phyloP scores from a whole-genome alignment of 495 filamentous ascomycete genomes.

The Penicillium pulvis region DNA sequence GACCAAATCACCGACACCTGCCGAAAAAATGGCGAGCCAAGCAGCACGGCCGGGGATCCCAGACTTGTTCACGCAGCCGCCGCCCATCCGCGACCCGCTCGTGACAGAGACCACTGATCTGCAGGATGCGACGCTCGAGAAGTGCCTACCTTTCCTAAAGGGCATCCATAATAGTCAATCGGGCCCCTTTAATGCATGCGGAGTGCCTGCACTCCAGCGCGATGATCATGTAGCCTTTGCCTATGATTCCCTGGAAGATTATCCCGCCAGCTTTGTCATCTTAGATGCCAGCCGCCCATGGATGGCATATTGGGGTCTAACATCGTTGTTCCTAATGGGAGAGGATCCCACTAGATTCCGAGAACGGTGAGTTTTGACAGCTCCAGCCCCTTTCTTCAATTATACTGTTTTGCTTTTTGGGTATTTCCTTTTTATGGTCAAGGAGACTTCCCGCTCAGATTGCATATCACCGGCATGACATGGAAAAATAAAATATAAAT shows the following conservation, averaged over 20 bases:
- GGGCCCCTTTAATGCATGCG: constrained; percentile 61
- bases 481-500: not conserved
- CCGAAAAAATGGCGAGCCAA: constrained; percentile 18
- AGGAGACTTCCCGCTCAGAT: not conserved
- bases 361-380: constrained; percentile 50
- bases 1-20: constrained; percentile 6
- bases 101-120: constrained; percentile 65
- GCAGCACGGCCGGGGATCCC: constrained; percentile 54
- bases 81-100: constrained; percentile 67
- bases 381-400: constrained; percentile 10
- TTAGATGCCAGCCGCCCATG: constrained; percentile 87
- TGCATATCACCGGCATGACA: constrained; percentile 4
- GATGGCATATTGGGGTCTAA: constrained; percentile 90
- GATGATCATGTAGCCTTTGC: constrained; percentile 76
- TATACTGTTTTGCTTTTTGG: constrained; percentile 3
- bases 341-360: constrained; percentile 72
- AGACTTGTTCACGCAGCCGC: constrained; percentile 62
- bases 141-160: constrained; percentile 69
- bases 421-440: constrained; percentile 10
- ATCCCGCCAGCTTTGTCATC: constrained; percentile 65
- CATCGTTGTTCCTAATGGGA: constrained; percentile 70
- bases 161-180: constrained; percentile 40
- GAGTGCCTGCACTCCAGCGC: constrained; percentile 72
- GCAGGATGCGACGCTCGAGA: constrained; percentile 66
- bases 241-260: constrained; percentile 60